A percentile compares a stretch with the other conserved stretches of the same genome.
Evolutionary conservation across 257 asterid species (phyloP).

Genomic region (Gentiana dahurica): DNA sequence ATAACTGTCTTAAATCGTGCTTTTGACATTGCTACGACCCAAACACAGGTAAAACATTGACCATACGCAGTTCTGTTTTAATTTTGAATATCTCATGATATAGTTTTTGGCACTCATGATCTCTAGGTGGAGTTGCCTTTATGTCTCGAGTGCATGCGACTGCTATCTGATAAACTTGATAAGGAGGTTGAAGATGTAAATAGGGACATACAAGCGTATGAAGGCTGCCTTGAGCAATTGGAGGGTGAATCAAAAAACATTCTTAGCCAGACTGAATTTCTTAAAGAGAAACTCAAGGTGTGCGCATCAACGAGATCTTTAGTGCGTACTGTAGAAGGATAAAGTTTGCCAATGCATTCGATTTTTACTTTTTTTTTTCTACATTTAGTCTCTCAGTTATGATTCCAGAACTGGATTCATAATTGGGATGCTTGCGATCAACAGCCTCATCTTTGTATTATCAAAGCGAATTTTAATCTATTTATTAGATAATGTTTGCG

Average conservation of each 20-base stretch:
- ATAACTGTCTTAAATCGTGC: conserved; percentile 82
- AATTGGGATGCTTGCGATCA: too few species aligned
- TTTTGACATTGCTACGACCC: conserved; percentile 83
- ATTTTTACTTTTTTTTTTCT: background rate
- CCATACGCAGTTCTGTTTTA: conserved; percentile 32
- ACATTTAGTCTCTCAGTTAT: background rate
- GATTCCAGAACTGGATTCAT: too few species aligned
- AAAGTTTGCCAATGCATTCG: background rate
- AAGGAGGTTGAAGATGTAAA: conserved; percentile 94
- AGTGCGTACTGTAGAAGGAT: background rate
- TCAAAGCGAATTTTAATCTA: too few species aligned
- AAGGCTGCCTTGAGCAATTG: conserved; percentile 83
- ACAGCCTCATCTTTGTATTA: too few species aligned
- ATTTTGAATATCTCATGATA: conserved; percentile 29
- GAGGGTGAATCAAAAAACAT: conserved; percentile 77
- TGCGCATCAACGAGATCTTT: conserved; percentile 7
- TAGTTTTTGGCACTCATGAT: background rate
- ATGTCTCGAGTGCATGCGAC: conserved; percentile 92
- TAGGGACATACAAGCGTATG: conserved; percentile 74
- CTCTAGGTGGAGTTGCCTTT: conserved; percentile 91
- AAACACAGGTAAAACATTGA: conserved; percentile 46
- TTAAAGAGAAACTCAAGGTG: conserved; percentile 90
- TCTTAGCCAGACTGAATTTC: conserved; percentile 81
- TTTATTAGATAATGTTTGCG: too few species aligned
- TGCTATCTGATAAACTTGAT: conserved; percentile 90